These are phyloP conservation scores for Blastomyces emzantsi DNA, from an alignment of 2,329 filamentous ascomycete genomes.

Conservation along the genomic window DNA sequence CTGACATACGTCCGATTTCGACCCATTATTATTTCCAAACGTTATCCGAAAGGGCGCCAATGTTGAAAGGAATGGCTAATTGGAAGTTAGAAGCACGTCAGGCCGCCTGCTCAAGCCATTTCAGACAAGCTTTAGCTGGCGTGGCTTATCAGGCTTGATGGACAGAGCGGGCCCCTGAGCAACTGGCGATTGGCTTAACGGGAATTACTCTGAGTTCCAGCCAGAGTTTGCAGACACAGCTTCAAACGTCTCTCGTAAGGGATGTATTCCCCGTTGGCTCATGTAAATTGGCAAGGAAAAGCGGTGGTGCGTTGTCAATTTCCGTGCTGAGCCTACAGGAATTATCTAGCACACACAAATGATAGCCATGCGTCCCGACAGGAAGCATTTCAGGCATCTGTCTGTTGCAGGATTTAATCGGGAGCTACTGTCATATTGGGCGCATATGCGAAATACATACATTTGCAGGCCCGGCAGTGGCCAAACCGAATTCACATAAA, in stretches of 20 bases:
- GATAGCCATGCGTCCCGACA: not conserved
- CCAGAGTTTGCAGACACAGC: not conserved
- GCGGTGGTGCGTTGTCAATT: constrained; percentile 3
- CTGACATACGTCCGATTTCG: not conserved
- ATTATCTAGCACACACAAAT: not conserved
- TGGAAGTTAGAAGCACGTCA: not conserved
- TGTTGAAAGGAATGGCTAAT: not conserved
- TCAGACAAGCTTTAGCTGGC: not conserved
- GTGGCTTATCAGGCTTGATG: constrained; percentile 5
- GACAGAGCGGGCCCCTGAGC: not conserved
- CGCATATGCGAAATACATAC: not conserved
- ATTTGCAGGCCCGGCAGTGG: not conserved
- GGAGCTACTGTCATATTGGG: not conserved
- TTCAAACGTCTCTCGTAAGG: not conserved
- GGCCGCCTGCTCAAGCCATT: not conserved
- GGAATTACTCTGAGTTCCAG: not conserved
- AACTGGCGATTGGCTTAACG: not conserved
- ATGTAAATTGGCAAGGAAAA: not conserved
- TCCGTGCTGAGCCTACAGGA: not conserved
- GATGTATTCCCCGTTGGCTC: not conserved
- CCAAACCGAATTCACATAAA: too few relatives aligned
- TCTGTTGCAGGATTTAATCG: not conserved
- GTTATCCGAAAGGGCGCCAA: not conserved
- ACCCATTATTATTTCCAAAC: not conserved
- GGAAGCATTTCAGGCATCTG: not conserved